Conservation (phyloP, 2,329 filamentous ascomycete species). For the Sclerotinia glacialis region DNA sequence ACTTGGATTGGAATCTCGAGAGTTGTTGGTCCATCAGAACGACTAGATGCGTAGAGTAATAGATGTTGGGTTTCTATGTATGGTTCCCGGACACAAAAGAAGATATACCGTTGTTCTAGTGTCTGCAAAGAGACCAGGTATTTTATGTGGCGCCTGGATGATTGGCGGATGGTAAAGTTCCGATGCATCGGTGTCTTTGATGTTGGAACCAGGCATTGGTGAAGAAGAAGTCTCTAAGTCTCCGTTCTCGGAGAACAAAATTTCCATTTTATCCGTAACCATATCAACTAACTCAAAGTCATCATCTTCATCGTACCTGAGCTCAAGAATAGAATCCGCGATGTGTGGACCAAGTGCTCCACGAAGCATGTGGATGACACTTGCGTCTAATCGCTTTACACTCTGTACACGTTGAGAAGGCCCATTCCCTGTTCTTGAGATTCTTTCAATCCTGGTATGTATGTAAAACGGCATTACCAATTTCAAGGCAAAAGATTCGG, state of each 20-base stretch:
- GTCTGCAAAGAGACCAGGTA: conserved; percentile 66
- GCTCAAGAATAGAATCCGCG: conserved; percentile 60
- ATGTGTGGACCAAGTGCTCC: conserved; percentile 66
- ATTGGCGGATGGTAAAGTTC: conserved; percentile 51
- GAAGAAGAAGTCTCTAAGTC: conserved; percentile 4
- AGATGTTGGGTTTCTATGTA: conserved; percentile 48
- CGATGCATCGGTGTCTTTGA: conserved; percentile 39
- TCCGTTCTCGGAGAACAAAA: conserved; percentile 35
- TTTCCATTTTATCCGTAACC: conserved; percentile 47
- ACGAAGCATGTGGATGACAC: conserved; percentile 72
- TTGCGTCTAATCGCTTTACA: conserved; percentile 64
- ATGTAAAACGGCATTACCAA: conserved; percentile 51
- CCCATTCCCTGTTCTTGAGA: conserved; percentile 53
- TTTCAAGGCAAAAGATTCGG: conserved; percentile 54
- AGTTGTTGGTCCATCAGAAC: conserved; percentile 54
- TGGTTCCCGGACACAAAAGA: conserved; percentile 54
- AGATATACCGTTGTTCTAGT: conserved; percentile 64
- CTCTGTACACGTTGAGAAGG: conserved; percentile 60
- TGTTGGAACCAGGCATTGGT: background rate
- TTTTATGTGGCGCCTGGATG: conserved; percentile 61
- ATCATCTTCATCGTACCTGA: conserved; percentile 55
- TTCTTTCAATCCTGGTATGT: conserved; percentile 52
- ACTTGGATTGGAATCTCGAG: conserved; percentile 62
- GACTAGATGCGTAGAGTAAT: conserved; percentile 60
- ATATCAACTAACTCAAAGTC: conserved; percentile 64